Base-by-base conservation (phyloP, 306 rosid genomes). In the Datisca glomerata region DNA sequence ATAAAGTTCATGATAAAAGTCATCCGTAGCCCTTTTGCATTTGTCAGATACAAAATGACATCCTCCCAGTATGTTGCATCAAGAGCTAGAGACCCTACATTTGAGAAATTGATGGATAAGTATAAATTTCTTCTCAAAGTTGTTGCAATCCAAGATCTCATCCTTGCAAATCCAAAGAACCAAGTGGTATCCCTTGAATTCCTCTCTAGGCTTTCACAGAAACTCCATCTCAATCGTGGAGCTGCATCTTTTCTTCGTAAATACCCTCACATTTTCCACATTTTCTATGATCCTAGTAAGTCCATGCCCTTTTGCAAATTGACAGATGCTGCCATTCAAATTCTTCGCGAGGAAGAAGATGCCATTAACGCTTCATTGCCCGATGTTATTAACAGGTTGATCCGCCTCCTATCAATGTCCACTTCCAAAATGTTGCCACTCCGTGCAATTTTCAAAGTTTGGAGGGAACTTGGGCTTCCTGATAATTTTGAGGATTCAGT, bases 391-490 rank as follows among this genome's bases (percentile, higher is more conserved):
- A 86, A 77, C 28, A 60, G 81, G 43, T 59, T 89, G 47, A 67
- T 75, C 12, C 72, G 86, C 50, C 78, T 89, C 61, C 43, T 89
- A 21, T 70, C 79, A 16, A 74, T 89, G 91, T 70, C 93, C 24
- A 38, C 71, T 18, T 72, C 93, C 33, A 77, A 56, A 56, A 68
- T 33, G 39, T 68, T 89, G 58, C 97, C 97, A 37, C 81, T 89
- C 41, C 84, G 93, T 11, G 91, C 84, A 6, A 52, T 83, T 75
- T 84, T 83, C 41, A 84, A 80, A 56, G 86, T 84, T 32, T 73
- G 89, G 84, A 73, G 78, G 70, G 97, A 83, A 59, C 79, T 84
- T 49, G 97, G 97, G 18, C 71, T 89, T 44, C 97, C 97, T 18
- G 97, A 89, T 59, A 76, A 89, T 65, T 89, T 89, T 35, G 97